Evolutionary conservation across 169 alveolate species (phyloP).

Genomic region (Eimeria praecox): DNA sequence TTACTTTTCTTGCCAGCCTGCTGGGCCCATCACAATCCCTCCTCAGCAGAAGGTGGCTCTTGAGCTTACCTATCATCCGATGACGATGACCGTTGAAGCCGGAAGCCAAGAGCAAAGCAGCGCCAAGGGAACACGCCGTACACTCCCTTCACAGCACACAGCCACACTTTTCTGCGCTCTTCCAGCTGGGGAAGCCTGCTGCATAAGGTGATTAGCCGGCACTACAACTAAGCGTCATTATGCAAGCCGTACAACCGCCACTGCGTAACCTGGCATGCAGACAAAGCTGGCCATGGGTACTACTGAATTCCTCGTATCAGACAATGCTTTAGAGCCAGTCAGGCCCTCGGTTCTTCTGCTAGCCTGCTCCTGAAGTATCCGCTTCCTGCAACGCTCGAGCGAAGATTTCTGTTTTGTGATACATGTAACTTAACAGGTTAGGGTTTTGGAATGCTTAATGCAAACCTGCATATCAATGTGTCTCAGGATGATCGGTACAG

Average conservation of each 20-base stretch:
- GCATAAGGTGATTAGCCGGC: slow-evolving; percentile 32
- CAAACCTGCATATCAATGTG: not conserved
- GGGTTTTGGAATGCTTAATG: not conserved
- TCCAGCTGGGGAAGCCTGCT: slow-evolving; percentile 77
- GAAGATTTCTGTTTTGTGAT: not conserved
- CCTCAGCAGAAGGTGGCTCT: slow-evolving; percentile 74
- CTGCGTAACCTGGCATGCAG: not conserved
- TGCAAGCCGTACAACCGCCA: not conserved
- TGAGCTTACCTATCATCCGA: slow-evolving; percentile 80
- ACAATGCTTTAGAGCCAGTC: not conserved
- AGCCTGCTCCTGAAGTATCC: not conserved
- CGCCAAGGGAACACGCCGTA: slow-evolving; percentile 44
- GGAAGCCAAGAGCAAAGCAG: slow-evolving; percentile 17
- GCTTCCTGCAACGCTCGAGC: not conserved
- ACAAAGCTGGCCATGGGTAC: not conserved
- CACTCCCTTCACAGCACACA: slow-evolving; percentile 72
- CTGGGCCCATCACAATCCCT: slow-evolving; percentile 81
- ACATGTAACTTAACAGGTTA: not conserved
- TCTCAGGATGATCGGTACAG: slow-evolving; percentile 75
- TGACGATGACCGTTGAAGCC: slow-evolving; percentile 81
- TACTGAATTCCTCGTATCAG: not conserved
- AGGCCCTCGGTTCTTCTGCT: not conserved
- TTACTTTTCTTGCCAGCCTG: slow-evolving; percentile 79
- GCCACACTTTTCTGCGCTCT: slow-evolving; percentile 72
- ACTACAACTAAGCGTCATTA: not conserved